Evolutionary conservation across 768 basidiomycete species (phyloP).

Genomic region (Leccinum subgranulosum): DNA sequence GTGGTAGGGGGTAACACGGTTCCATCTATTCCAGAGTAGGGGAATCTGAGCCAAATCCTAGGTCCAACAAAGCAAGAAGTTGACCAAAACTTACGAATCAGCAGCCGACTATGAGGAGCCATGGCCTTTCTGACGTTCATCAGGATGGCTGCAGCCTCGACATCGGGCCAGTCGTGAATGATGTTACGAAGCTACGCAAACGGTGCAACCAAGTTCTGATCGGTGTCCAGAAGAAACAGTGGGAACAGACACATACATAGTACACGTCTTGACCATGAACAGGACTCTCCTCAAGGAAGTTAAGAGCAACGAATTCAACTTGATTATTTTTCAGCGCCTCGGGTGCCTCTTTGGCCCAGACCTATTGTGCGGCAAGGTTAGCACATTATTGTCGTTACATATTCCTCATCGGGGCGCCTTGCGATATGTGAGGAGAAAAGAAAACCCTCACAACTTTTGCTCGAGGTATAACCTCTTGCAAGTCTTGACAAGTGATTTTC

Average conservation of each 20-base stretch:
- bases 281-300: background rate
- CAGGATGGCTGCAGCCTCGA: slow-evolving; percentile 30
- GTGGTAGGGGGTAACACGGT: slow-evolving; percentile 9
- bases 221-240: background rate
- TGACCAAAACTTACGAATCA: slow-evolving; percentile 30
- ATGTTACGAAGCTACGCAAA: slow-evolving; percentile 22
- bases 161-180: slow-evolving; percentile 37
- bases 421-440: background rate
- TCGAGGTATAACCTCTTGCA: background rate
- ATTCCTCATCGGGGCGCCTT: background rate
- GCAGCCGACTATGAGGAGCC: slow-evolving; percentile 26
- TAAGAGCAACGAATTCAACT: background rate
- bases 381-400: background rate
- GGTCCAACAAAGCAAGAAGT: background rate
- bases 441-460: background rate
- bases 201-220: background rate
- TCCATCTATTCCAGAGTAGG: slow-evolving; percentile 15
- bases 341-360: background rate
- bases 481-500: background rate
- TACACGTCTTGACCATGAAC: background rate
- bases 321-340: slow-evolving; percentile 11
- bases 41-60: background rate
- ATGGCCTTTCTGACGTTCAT: slow-evolving; percentile 29
- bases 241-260: background rate
- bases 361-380: background rate